phyloP scores from a whole-genome alignment of 768 basidiomycete genomes.

The Collybia sp. region DNA sequence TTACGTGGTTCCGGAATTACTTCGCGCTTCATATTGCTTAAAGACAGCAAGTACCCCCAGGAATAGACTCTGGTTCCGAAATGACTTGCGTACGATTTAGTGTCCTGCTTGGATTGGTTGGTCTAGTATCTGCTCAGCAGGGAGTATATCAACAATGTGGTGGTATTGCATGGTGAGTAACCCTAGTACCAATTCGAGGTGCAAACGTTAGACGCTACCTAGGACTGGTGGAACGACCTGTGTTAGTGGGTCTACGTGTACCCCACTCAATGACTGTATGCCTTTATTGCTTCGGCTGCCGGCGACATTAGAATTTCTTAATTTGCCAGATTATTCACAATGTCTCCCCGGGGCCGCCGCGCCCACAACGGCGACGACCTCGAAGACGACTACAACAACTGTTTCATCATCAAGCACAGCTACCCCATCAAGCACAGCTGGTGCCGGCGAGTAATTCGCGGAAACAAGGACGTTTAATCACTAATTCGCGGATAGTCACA shows the following conservation, averaged over 20 bases:
- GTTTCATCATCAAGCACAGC: slow-evolving; percentile 19
- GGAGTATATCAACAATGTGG: slow-evolving; percentile 43
- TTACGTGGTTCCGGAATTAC: too few relatives aligned
- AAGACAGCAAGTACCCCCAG: not conserved
- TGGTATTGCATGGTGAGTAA: slow-evolving; percentile 41
- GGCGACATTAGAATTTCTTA: not conserved
- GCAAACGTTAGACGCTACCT: not conserved
- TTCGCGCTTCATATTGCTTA: not conserved
- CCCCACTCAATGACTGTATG: slow-evolving; percentile 38
- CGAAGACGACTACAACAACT: slow-evolving; percentile 14
- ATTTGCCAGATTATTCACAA: slow-evolving; percentile 39
- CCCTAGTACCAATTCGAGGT: not conserved
- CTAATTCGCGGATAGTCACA: too few relatives aligned
- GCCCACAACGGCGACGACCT: slow-evolving; percentile 16
- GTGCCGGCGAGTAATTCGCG: slow-evolving; percentile 7
- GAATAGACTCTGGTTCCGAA: not conserved
- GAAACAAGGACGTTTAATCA: too few relatives aligned
- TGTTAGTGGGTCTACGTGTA: slow-evolving; percentile 39
- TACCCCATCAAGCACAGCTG: slow-evolving; percentile 4
- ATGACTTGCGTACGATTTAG: slow-evolving; percentile 11
- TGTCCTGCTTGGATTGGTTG: slow-evolving; percentile 17
- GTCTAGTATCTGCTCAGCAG: slow-evolving; percentile 29
- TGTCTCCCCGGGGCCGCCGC: slow-evolving; percentile 37
- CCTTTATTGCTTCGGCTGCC: not conserved
- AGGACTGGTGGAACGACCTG: slow-evolving; percentile 50